Conservation (phyloP, 208 protist genomes). For the Wallacemonas collosoma region DNA sequence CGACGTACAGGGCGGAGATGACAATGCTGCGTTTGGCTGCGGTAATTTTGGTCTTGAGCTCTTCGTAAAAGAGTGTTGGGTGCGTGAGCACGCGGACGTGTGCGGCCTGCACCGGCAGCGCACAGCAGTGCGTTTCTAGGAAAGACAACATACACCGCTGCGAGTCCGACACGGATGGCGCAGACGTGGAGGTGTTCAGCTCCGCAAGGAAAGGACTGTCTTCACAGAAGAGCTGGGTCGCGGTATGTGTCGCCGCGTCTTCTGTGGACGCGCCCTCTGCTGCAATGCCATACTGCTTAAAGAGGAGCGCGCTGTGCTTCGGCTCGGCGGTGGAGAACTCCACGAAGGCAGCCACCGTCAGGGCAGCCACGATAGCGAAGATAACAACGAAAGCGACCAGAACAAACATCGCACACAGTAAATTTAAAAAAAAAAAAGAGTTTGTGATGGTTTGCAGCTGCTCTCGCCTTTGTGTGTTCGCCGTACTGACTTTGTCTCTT, state of each 20-base stretch:
- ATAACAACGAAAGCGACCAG: constrained; percentile 51
- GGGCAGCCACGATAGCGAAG: constrained; percentile 27
- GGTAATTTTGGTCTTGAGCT: constrained; percentile 49
- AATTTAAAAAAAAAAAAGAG: not conserved
- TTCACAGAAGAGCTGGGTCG: not conserved
- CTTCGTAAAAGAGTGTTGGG: constrained; percentile 70
- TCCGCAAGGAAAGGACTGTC: constrained; percentile 7
- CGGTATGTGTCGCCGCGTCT: not conserved
- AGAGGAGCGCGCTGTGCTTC: constrained; percentile 31
- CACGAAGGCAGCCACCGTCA: constrained; percentile 46
- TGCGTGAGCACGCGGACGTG: constrained; percentile 49
- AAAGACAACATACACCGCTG: constrained; percentile 61
- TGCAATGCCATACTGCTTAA: constrained; percentile 4
- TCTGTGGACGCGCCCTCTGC: not conserved
- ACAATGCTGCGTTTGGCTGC: constrained; percentile 54
- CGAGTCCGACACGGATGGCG: constrained; percentile 1
- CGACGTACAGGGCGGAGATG: constrained; percentile 89
- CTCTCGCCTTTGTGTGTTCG: too few species aligned
- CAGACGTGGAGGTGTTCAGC: not conserved
- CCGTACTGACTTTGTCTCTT: too few species aligned
- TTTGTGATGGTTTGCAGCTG: too few species aligned
- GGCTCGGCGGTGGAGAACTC: constrained; percentile 18
- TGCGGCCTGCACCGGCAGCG: constrained; percentile 59
- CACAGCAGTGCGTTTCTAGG: constrained; percentile 57
- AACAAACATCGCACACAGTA: not conserved